phyloP scores from a whole-genome alignment of 73 alveolate genomes.

The Breviolum minutum region DNA sequence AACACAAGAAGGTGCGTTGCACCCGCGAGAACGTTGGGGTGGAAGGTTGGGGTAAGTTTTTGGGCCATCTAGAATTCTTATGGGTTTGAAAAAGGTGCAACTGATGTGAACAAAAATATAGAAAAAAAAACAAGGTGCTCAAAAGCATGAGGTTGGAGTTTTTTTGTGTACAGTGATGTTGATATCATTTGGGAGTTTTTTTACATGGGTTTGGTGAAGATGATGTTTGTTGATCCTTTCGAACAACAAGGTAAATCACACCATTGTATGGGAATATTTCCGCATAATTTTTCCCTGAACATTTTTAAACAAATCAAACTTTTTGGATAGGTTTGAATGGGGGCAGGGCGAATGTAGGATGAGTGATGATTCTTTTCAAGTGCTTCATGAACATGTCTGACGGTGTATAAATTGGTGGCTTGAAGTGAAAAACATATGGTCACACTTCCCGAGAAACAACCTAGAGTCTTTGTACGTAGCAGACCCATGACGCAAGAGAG shows the following conservation, averaged over 20 bases:
- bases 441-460: neutral
- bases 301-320: too few relatives aligned
- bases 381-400: neutral
- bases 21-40: neutral
- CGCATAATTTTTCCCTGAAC: too few relatives aligned
- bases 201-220: too few relatives aligned
- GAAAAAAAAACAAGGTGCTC: too few relatives aligned
- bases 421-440: neutral
- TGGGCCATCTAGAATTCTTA: neutral
- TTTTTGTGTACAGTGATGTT: too few relatives aligned
- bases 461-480: neutral
- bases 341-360: neutral
- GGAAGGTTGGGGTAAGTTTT: too few relatives aligned
- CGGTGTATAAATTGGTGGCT: neutral
- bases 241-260: too few relatives aligned
- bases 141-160: too few relatives aligned
- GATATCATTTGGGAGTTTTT: too few relatives aligned
- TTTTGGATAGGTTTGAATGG: neutral
- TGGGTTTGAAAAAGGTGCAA: neutral
- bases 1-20: constrained; percentile 23
- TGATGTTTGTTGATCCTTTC: too few relatives aligned
- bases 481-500: neutral
- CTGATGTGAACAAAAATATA: too few relatives aligned
- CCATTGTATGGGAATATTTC: too few relatives aligned
- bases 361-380: neutral